These are phyloP conservation scores for Apophysomyces ossiformis DNA, from an alignment of 371 early-diverging fungal genomes.

Conservation along the genomic window DNA sequence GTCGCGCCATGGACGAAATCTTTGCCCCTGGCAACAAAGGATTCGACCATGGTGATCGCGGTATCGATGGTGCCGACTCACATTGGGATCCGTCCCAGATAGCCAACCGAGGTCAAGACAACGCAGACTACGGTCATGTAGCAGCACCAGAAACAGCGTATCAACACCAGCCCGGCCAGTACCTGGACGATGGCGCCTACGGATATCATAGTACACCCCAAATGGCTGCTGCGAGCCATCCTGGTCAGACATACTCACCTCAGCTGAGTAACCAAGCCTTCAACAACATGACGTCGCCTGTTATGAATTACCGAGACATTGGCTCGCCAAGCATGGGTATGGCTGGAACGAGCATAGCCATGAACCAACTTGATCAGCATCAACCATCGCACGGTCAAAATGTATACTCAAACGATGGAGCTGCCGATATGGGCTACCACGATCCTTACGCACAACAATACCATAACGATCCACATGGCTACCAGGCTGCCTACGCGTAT, in stretches of 20 bases:
- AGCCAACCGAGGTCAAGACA: neutral
- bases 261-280: constrained; percentile 13
- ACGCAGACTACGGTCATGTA: neutral
- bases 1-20: constrained; percentile 18
- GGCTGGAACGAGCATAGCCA: neutral
- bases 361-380: constrained; percentile 1
- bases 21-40: constrained; percentile 15
- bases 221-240: neutral
- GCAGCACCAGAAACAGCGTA: neutral
- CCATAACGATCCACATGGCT: neutral
- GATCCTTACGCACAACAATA: neutral
- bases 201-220: neutral
- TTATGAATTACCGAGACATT: constrained; percentile 12
- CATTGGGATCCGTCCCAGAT: neutral
- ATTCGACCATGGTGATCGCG: neutral
- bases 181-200: neutral
- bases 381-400: neutral
- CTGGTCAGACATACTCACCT: constrained; percentile 13
- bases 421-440: neutral
- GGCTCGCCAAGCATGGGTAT: neutral
- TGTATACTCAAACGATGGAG: neutral
- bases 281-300: constrained; percentile 14
- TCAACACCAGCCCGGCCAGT: constrained; percentile 5
- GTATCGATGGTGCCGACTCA: neutral
- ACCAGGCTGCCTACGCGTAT: neutral